These are phyloP conservation scores for Ophiostoma novo-ulmi DNA, from an alignment of 2,329 filamentous ascomycete species.

Conservation along the genomic window DNA sequence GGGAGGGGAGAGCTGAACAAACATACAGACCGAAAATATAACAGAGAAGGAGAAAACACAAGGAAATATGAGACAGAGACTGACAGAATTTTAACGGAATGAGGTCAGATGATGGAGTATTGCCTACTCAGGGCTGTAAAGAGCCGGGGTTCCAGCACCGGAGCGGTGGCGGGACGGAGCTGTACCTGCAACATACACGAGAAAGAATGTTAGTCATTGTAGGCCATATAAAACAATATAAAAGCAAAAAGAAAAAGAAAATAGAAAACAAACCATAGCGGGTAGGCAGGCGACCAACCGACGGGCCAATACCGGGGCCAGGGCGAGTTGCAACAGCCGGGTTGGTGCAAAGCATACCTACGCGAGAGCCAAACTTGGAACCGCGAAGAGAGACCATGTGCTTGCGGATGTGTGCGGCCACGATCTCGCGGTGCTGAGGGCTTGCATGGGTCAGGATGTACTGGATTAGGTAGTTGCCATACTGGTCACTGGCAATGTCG, in stretches of 20 bases:
- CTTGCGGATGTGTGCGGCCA: slow-evolving; percentile 91
- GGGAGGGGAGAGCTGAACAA: neutral
- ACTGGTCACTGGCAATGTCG: slow-evolving; percentile 97
- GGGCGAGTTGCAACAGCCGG: slow-evolving; percentile 83
- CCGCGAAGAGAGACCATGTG: slow-evolving; percentile 99
- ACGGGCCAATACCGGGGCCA: slow-evolving; percentile 70
- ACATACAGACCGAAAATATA: neutral
- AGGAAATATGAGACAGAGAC: slow-evolving; percentile 11
- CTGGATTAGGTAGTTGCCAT: slow-evolving; percentile 96
- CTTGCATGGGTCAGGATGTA: slow-evolving; percentile 89
- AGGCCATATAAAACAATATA: neutral
- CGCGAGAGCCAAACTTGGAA: slow-evolving; percentile 96
- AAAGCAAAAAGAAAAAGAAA: neutral
- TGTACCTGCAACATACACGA: slow-evolving; percentile 11
- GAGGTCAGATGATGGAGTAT: neutral
- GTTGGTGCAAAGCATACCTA: slow-evolving; percentile 98
- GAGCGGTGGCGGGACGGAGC: slow-evolving; percentile 22
- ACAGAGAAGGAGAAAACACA: neutral
- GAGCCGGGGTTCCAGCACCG: neutral
- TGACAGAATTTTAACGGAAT: neutral
- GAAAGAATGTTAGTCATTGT: neutral
- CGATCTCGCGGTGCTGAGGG: slow-evolving; percentile 83
- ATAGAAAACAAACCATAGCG: slow-evolving; percentile 48
- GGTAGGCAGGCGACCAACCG: slow-evolving; percentile 56
- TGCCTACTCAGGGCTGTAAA: slow-evolving; percentile 21